A percentile compares a stretch with the other conserved stretches of the same genome.
These are phyloP conservation scores for Nemania serpens DNA, from an alignment of 2,329 filamentous ascomycete genomes.

Conservation along the genomic window DNA sequence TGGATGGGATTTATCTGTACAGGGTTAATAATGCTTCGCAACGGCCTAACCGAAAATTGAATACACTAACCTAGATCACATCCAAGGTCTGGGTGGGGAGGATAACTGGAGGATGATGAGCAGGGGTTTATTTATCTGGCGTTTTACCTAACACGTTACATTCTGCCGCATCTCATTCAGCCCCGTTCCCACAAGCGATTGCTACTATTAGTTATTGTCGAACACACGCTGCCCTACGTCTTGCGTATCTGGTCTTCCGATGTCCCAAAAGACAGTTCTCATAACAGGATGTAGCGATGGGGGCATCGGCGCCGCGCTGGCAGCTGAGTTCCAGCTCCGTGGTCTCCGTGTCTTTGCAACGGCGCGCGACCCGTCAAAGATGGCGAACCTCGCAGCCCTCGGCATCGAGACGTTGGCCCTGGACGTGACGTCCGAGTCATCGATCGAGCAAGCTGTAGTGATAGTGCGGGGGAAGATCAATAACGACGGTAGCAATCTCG, in stretches of 20 bases:
- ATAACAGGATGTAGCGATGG: slow-evolving; percentile 43
- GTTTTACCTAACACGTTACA: not conserved
- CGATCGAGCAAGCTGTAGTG: slow-evolving; percentile 32
- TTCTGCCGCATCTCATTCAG: not conserved
- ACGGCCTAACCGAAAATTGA: not conserved
- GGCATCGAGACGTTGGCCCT: slow-evolving; percentile 37
- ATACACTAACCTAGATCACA: not conserved
- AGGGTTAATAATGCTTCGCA: not conserved
- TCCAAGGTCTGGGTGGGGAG: no score
- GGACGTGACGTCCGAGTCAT: slow-evolving; percentile 39
- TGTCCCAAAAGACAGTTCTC: slow-evolving; percentile 36
- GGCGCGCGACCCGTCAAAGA: slow-evolving; percentile 36
- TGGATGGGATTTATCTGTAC: no score
- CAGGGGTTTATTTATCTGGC: no score
- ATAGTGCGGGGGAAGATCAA: slow-evolving; percentile 13
- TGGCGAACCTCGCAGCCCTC: slow-evolving; percentile 31
- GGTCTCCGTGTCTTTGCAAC: slow-evolving; percentile 42
- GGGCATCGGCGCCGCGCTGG: slow-evolving; percentile 41
- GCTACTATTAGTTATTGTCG: not conserved
- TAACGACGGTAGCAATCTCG: not conserved
- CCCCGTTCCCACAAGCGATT: no score
- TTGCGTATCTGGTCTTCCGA: not conserved
- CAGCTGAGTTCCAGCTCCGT: slow-evolving; percentile 39
- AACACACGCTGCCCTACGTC: not conserved
- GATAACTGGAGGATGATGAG: no score